A percentile compares a stretch with the other conserved stretches of the same genome.
These are phyloP conservation scores for Xylariaceae sp. DNA, from an alignment of 2,329 filamentous ascomycete species.

Conservation along the genomic window DNA sequence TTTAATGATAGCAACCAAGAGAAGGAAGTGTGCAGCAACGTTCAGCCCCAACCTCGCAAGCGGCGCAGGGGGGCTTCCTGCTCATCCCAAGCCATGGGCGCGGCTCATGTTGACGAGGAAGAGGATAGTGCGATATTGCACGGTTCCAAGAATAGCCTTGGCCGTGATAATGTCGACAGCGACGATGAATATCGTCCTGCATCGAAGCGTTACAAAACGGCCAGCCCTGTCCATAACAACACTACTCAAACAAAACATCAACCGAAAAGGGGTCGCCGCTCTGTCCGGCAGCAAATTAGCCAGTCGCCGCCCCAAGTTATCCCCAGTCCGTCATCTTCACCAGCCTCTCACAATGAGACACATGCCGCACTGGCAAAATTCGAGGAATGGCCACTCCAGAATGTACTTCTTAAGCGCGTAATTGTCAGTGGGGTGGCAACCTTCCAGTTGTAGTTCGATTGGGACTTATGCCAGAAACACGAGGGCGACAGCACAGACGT, in stretches of 20 bases:
- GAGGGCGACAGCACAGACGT: neutral
- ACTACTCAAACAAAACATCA: neutral
- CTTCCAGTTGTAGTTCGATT: neutral
- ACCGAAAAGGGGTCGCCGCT: neutral
- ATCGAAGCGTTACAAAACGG: neutral
- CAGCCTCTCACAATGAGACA: neutral
- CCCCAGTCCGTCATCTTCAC: neutral
- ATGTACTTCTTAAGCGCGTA: neutral
- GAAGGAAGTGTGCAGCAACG: neutral
- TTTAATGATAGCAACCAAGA: neutral
- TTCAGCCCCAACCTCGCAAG: no score
- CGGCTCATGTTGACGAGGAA: no score
- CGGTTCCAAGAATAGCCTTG: neutral
- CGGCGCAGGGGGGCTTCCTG: no score
- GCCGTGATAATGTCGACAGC: neutral
- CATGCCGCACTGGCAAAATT: neutral
- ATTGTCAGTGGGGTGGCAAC: neutral
- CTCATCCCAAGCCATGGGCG: no score
- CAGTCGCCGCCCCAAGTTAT: neutral
- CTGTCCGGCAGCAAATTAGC: neutral
- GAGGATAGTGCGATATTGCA: no score
- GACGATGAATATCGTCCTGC: neutral
- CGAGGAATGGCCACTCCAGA: neutral
- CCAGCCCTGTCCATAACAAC: neutral
- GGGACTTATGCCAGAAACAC: neutral